These are phyloP conservation scores for Lolium multiflorum DNA, from an alignment of 176 grass and related monocot genomes.

Conservation along the genomic window DNA sequence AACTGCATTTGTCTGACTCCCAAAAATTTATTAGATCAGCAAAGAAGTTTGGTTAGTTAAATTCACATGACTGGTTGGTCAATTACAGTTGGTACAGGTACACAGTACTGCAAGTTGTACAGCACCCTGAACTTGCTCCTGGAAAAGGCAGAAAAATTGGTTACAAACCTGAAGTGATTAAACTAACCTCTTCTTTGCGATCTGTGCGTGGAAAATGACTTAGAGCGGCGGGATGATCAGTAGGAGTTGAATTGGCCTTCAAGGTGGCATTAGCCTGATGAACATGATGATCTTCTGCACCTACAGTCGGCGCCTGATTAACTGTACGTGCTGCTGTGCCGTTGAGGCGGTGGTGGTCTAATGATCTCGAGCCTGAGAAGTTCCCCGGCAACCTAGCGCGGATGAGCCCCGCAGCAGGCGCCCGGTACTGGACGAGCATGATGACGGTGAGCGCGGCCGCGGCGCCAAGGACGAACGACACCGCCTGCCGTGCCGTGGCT, in stretches of 20 bases:
- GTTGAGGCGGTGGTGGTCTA: neutral
- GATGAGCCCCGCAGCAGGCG: conserved; percentile 27
- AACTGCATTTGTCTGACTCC: neutral
- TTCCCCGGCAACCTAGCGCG: neutral
- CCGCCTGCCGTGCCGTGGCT: conserved; percentile 31
- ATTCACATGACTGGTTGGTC: neutral
- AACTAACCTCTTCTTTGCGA: conserved; percentile 15
- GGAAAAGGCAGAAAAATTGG: neutral
- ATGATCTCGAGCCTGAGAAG: neutral
- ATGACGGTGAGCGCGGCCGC: conserved; percentile 43
- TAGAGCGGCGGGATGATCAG: neutral
- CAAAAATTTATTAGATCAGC: neutral
- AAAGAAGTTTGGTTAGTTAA: neutral
- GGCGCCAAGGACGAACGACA: conserved; percentile 48
- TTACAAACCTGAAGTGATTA: neutral
- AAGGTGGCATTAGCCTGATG: neutral
- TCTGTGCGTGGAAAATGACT: neutral
- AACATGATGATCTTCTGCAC: neutral
- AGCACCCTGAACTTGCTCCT: neutral
- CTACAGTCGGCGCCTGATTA: neutral
- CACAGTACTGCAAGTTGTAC: neutral
- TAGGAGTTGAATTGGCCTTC: neutral
- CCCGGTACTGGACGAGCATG: conserved; percentile 42
- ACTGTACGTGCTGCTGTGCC: neutral
- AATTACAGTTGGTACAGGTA: neutral